These are phyloP conservation scores for Cladosporium sphaerospermum DNA, from an alignment of 2,329 filamentous ascomycete genomes.

Conservation along the genomic window DNA sequence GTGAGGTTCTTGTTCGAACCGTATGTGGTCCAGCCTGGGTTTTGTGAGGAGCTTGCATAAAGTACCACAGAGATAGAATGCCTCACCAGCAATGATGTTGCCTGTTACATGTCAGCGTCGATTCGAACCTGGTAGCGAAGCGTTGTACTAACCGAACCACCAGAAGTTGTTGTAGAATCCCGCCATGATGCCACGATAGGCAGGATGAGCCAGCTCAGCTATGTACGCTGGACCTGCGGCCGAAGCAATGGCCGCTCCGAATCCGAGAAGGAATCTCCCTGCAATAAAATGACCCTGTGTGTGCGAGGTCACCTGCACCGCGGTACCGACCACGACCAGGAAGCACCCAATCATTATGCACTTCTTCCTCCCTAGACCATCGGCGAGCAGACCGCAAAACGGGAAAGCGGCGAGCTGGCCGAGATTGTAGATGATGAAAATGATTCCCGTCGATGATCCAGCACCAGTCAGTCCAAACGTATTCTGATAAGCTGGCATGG, in stretches of 20 bases:
- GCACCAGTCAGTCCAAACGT: slow-evolving; percentile 42
- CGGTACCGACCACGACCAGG: slow-evolving; percentile 46
- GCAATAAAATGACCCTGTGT: slow-evolving; percentile 46
- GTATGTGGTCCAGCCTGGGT: slow-evolving; percentile 27
- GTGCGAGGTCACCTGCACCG: slow-evolving; percentile 43
- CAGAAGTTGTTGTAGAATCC: slow-evolving; percentile 46
- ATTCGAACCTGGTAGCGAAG: not conserved
- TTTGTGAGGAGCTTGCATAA: not conserved
- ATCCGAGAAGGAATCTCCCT: slow-evolving; percentile 30
- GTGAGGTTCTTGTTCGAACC: slow-evolving; percentile 29
- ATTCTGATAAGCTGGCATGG: slow-evolving; percentile 43
- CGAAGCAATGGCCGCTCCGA: slow-evolving; percentile 36
- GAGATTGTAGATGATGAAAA: slow-evolving; percentile 33
- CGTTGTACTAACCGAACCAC: slow-evolving; percentile 35
- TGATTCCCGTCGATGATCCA: slow-evolving; percentile 43
- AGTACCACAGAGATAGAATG: too few species aligned
- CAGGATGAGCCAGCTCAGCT: slow-evolving; percentile 54
- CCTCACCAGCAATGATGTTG: slow-evolving; percentile 43
- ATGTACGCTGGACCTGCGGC: slow-evolving; percentile 55
- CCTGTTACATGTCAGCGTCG: not conserved
- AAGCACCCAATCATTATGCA: slow-evolving; percentile 18
- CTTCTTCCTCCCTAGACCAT: too few species aligned
- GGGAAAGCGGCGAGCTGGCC: too few species aligned
- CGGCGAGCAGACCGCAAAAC: too few species aligned
- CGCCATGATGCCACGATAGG: slow-evolving; percentile 51